phyloP scores from a whole-genome alignment of 192 early-diverging fungal genomes.

The Entomortierella lignicola region DNA sequence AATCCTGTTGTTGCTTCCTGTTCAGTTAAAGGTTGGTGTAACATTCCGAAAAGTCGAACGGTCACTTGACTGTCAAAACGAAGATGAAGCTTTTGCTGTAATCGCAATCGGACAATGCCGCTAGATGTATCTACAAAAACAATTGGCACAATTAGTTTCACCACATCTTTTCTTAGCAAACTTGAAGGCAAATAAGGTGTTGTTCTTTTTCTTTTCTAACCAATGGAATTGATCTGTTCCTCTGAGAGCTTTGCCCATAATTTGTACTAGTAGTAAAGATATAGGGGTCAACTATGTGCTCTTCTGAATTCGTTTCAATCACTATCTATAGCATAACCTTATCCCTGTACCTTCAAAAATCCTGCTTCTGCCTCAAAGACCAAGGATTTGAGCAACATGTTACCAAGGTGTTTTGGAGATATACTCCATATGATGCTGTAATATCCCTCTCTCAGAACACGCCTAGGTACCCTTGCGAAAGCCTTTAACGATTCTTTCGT shows the following conservation, averaged over 20 bases:
- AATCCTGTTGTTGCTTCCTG: not conserved
- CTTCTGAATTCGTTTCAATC: too few relatives aligned
- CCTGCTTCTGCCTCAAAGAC: constrained; percentile 6
- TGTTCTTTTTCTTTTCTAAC: too few relatives aligned
- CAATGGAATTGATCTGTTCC: constrained; percentile 1
- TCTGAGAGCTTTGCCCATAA: constrained; percentile 13
- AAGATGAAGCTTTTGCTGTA: constrained; percentile 16
- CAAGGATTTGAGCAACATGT: not conserved
- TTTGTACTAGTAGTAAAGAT: constrained; percentile 6
- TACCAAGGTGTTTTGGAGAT: constrained; percentile 3
- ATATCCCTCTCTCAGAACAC: not conserved
- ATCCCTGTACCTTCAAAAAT: not conserved
- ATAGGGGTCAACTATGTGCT: too few relatives aligned
- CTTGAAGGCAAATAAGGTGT: too few relatives aligned
- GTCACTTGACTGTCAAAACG: not conserved
- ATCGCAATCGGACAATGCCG: not conserved
- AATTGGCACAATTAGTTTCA: not conserved
- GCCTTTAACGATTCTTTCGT: not conserved
- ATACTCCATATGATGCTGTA: constrained; percentile 18
- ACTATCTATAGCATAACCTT: too few relatives aligned
- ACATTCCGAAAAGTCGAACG: not conserved
- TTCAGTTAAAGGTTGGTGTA: not conserved
- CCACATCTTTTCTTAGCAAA: not conserved
- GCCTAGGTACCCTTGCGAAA: not conserved
- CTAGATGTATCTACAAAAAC: not conserved